phyloP scores from a whole-genome alignment of 2,329 filamentous ascomycete genomes.

The Claviceps citrina region DNA sequence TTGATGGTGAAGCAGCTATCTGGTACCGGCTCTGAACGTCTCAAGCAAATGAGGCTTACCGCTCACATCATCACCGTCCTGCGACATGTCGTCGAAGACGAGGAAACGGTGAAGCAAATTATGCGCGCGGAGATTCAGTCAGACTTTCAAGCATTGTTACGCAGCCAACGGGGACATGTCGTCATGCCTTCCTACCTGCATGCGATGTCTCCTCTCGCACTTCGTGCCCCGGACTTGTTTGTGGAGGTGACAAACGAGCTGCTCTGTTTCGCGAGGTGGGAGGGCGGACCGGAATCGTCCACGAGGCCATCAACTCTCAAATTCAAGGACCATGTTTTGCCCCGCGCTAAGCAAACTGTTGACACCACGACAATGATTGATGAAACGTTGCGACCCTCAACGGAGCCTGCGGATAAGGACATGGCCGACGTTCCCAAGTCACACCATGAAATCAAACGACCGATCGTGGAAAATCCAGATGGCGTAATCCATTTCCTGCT shows the following conservation, averaged over 20 bases:
- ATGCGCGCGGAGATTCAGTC: slow-evolving; percentile 79
- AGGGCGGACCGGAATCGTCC: slow-evolving; percentile 17
- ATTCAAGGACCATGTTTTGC: slow-evolving; percentile 21
- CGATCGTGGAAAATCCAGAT: slow-evolving; percentile 80
- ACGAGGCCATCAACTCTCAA: slow-evolving; percentile 21
- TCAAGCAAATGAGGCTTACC: slow-evolving; percentile 40
- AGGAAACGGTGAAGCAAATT: slow-evolving; percentile 75
- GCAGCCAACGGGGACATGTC: slow-evolving; percentile 34
- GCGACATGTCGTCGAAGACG: slow-evolving; percentile 87
- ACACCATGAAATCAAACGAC: slow-evolving; percentile 55
- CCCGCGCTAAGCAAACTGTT: slow-evolving; percentile 1
- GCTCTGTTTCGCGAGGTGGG: slow-evolving; percentile 55
- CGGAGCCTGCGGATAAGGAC: slow-evolving; percentile 42
- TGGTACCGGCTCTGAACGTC: slow-evolving; percentile 57
- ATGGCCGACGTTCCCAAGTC: slow-evolving; percentile 51
- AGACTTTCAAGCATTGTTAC: slow-evolving; percentile 47
- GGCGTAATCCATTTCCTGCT: slow-evolving; percentile 91
- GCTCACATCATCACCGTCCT: slow-evolving; percentile 68
- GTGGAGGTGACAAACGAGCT: slow-evolving; percentile 77
- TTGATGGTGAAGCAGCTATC: slow-evolving; percentile 90
- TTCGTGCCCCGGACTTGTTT: slow-evolving; percentile 74
- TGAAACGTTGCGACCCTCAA: slow-evolving; percentile 42
- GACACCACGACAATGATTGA: slow-evolving; percentile 7
- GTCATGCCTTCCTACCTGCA: slow-evolving; percentile 64
- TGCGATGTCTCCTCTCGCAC: slow-evolving; percentile 59